Evolutionary conservation across 352 stramenopile genomes (phyloP).

Genomic region (Phytophthora vignae): DNA sequence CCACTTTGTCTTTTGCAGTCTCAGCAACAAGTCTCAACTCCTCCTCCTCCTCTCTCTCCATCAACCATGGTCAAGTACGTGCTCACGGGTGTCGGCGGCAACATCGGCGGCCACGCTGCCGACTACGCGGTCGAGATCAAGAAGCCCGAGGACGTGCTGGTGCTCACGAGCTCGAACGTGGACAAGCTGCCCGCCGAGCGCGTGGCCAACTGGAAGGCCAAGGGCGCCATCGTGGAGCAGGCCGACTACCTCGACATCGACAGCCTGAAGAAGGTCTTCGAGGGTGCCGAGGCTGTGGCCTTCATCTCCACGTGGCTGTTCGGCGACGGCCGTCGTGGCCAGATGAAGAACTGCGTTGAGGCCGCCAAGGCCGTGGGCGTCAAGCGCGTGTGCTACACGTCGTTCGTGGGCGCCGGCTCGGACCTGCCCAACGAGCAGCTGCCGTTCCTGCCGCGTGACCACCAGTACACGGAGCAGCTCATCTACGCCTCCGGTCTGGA

Average conservation of each 20-base stretch:
- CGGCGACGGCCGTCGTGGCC: constrained; percentile 21
- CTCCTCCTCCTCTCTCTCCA: neutral
- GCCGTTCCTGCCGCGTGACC: constrained; percentile 27
- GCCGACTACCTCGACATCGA: constrained; percentile 12
- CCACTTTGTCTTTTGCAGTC: constrained; percentile 25
- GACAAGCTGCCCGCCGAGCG: neutral
- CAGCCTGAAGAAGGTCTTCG: constrained; percentile 26
- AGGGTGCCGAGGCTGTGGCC: constrained; percentile 22
- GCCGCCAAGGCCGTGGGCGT: constrained; percentile 23
- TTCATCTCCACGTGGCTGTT: constrained; percentile 32
- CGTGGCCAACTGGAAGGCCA: constrained; percentile 1
- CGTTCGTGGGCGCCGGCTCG: constrained; percentile 21
- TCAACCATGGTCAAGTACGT: constrained; percentile 42
- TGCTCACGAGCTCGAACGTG: constrained; percentile 8
- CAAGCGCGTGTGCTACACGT: constrained; percentile 32
- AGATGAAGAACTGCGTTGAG: constrained; percentile 24
- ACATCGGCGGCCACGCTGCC: constrained; percentile 32
- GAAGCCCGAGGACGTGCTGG: constrained; percentile 29
- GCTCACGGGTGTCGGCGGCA: constrained; percentile 36
- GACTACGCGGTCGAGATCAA: constrained; percentile 33
- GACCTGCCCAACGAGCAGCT: constrained; percentile 24
- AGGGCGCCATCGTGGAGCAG: constrained; percentile 7
- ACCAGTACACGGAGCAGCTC: constrained; percentile 26
- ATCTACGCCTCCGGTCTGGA: constrained; percentile 32
- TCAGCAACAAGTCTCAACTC: constrained; percentile 19